Evolutionary conservation across 768 basidiomycete genomes (phyloP), one percentile per base, ranked within the genome.

Genomic region (Kockovaella imperatae): DNA sequence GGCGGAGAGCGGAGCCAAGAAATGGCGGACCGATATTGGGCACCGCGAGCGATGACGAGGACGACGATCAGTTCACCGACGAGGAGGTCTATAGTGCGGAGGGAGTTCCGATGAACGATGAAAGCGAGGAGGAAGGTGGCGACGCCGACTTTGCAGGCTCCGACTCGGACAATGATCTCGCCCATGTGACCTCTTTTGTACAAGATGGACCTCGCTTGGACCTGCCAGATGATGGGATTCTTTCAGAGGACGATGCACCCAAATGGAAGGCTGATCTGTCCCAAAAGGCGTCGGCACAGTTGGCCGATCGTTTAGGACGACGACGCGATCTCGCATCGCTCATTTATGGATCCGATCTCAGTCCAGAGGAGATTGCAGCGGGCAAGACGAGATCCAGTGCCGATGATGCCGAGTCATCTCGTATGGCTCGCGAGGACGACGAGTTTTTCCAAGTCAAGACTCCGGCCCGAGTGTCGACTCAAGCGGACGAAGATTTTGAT

Each of bases 321-420:
- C 76, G 77, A 50, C 80, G 78, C 58, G 81, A 93, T 64, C 86
- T 89, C 80, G 87, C 82, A 62, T 82, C 82, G 43, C 78, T 93
- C 38, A 86, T 96, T 44, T 96, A 96, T 69, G 76, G 77, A 31
- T 78, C 78, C 35, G 68, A 76, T 3, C 76, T 88, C 10, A 78
- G 83, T 3, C 83, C 88, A 0, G 76, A 78, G 46, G 77, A 87
- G 60, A 80, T 91, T 32, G 62, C 83, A 1, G 62, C 68, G 1
- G 79, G 78, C 5, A 67, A 70, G 48, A 63, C 59, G 15, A 49
- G 63, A 30, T 59, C 65, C 29, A 64, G 63, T 1, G 62, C 65
- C 2, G 62, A 50, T 4, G 57, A 57, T 35, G 62, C 62, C 36
- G 65, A 63, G 35, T 59, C 62, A 1, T 63, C 62, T 6, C 44